phyloP scores from a whole-genome alignment of 139 green algal genomes.

The Chlorella vulgaris region DNA sequence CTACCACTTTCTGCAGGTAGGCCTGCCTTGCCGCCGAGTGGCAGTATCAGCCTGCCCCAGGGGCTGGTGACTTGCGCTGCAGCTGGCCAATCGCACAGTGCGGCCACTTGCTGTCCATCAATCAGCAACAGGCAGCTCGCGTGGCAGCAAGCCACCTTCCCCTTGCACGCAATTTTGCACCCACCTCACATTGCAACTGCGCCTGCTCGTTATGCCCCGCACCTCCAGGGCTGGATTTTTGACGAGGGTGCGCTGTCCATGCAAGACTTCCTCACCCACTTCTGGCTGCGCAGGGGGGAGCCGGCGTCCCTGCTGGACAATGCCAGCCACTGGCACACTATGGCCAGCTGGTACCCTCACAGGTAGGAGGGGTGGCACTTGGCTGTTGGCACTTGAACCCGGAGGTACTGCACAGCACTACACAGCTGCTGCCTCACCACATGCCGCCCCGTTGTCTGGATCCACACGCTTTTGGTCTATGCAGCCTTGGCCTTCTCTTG shows the following conservation, averaged over 20 bases:
- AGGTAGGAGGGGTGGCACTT: not conserved
- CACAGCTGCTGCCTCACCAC: no score
- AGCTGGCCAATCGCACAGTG: slow-evolving; percentile 41
- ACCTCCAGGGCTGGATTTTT: slow-evolving; percentile 8
- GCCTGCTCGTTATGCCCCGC: slow-evolving; percentile 33
- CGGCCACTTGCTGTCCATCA: no score
- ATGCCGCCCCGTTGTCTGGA: no score
- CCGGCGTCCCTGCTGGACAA: slow-evolving; percentile 35
- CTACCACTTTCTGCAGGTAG: slow-evolving; percentile 51
- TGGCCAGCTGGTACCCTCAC: slow-evolving; percentile 52
- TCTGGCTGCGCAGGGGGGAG: slow-evolving; percentile 41
- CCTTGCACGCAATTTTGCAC: no score
- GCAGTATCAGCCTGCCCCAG: no score
- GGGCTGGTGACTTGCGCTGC: no score
- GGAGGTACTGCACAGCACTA: not conserved
- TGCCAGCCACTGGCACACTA: slow-evolving; percentile 40
- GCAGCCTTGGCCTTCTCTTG: no score
- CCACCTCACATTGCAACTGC: no score
- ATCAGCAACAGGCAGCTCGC: no score
- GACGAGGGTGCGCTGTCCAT: slow-evolving; percentile 26
- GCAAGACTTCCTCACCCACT: slow-evolving; percentile 32
- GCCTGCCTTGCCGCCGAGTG: not conserved
- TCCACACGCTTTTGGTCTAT: no score
- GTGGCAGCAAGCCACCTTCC: no score
- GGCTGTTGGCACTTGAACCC: not conserved